Evolutionary conservation across 352 stramenopile species (phyloP), one percentile per base, ranked within the genome.

Genomic region (Phytophthora litchii): DNA sequence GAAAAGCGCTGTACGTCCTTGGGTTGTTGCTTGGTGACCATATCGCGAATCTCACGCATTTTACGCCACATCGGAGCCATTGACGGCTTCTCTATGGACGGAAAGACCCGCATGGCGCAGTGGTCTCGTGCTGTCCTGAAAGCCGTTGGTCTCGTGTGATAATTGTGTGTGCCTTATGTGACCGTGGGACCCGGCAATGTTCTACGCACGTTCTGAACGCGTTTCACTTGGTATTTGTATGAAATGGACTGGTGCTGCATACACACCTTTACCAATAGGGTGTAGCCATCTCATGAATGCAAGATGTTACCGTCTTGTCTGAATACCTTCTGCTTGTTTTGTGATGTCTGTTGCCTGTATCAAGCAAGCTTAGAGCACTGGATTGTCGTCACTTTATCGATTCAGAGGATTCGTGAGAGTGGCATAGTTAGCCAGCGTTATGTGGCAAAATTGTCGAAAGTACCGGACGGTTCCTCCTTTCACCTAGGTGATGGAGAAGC

Each of bases 31-130:
- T 64, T 69, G 14, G 64, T 61, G 36, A 70, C 60, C 31, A 74
- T 31, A 10, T 67, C 45, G 47, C 68, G 67, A 17, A 80, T 63
- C 42, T 80, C 60, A 29, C 59, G 62, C 51, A 83, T 57, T 41
- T 74, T 72, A 13, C 60, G 54, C 74, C 74, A 83, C 68, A 78
- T 65, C 1, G 71, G 70, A 14, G 54, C 60, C 55, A 80, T 70
- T 13, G 70, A 73, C 37, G 70, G 54, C 41, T 45, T 61, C 46
- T 69, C 49, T 27, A 73, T 21, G 19, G 38, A 40, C 49, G 38
- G 47, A 36, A 72, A 69, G 23, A 72, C 57, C 32, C 52, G 45
- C 62, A 70, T 75, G 3, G n/a, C 7, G 23, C 21, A 2, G 21
- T 27, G 1, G 17, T 16, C 31, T 31, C 14, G 49, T 14, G 16